These are phyloP conservation scores for Aurantiochytrium sp. DNA, from an alignment of 108 stramenopile genomes.

Conservation along the genomic window DNA sequence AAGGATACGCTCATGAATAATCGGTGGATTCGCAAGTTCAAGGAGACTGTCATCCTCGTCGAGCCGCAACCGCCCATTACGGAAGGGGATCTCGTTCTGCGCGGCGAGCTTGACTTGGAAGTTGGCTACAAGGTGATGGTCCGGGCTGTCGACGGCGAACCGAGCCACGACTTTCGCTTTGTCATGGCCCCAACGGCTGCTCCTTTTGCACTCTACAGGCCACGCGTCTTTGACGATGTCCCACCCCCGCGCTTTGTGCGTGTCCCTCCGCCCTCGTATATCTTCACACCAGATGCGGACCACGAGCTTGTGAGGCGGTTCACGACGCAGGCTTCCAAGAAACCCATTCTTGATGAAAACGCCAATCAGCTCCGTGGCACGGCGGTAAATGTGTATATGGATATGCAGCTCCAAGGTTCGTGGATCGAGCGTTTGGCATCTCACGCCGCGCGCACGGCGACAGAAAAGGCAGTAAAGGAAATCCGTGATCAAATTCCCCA, in stretches of 20 bases:
- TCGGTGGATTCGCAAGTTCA: conserved; percentile 23
- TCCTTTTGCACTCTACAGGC: neutral
- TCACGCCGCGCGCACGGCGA: neutral
- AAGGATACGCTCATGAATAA: conserved; percentile 39
- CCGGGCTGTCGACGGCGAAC: conserved; percentile 14
- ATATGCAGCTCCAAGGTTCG: neutral
- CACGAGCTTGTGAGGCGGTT: neutral
- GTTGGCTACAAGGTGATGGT: conserved; percentile 23
- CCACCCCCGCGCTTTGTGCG: neutral
- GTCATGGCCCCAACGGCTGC: neutral
- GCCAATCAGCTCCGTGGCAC: neutral
- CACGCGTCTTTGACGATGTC: neutral
- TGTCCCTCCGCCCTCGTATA: neutral
- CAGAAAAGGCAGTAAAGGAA: neutral
- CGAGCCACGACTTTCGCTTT: neutral
- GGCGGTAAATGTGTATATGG: neutral
- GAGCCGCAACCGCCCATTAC: conserved; percentile 36
- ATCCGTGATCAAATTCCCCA: conserved; percentile 7
- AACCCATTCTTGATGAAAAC: neutral
- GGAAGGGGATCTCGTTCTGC: neutral
- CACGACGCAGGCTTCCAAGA: neutral
- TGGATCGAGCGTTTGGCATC: conserved; percentile 1
- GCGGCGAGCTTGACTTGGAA: conserved; percentile 3
- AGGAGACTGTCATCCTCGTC: conserved; percentile 36
- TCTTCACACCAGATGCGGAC: neutral